These are phyloP conservation scores for Vanrija humicola DNA, from an alignment of 1,284 basidiomycete genomes.

Conservation along the genomic window DNA sequence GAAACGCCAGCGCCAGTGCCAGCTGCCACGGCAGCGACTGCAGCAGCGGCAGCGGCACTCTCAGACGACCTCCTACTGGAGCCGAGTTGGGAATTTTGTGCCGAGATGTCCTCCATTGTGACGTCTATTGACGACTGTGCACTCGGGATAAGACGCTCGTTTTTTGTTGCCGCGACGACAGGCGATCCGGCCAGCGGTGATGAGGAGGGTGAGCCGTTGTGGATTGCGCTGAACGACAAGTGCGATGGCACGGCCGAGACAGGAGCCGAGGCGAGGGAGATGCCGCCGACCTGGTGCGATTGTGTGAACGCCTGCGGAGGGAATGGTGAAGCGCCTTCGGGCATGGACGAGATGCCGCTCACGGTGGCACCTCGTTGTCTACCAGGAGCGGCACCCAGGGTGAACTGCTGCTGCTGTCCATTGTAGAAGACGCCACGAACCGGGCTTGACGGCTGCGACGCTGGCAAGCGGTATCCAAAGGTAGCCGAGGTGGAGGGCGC, in stretches of 20 bases:
- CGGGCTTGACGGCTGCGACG: constrained; percentile 42
- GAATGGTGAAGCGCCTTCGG: not conserved
- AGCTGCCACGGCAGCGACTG: too few species aligned
- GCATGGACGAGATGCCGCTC: constrained; percentile 32
- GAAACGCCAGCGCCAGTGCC: too few species aligned
- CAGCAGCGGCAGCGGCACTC: not conserved
- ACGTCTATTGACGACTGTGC: constrained; percentile 14
- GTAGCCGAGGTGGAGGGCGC: constrained; percentile 7
- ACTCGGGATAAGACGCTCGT: not conserved
- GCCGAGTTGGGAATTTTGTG: not conserved
- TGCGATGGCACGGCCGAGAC: constrained; percentile 32
- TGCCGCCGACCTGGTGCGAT: not conserved
- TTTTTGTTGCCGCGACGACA: constrained; percentile 18
- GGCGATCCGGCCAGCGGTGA: constrained; percentile 28
- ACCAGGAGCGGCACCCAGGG: constrained; percentile 15
- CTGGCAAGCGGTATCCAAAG: constrained; percentile 32
- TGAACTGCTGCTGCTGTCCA: constrained; percentile 21
- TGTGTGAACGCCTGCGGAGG: constrained; percentile 3
- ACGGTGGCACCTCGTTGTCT: constrained; percentile 42
- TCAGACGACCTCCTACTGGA: too few species aligned
- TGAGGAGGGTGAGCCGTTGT: constrained; percentile 3
- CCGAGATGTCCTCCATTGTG: constrained; percentile 33
- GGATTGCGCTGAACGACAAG: constrained; percentile 31
- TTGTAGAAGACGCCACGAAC: constrained; percentile 30
- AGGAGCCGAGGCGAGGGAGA: constrained; percentile 10